A percentile compares a stretch with the other conserved stretches of the same genome.
phyloP scores from a whole-genome alignment of 2,329 filamentous ascomycete species.

The Aspergillaceae sp. region DNA sequence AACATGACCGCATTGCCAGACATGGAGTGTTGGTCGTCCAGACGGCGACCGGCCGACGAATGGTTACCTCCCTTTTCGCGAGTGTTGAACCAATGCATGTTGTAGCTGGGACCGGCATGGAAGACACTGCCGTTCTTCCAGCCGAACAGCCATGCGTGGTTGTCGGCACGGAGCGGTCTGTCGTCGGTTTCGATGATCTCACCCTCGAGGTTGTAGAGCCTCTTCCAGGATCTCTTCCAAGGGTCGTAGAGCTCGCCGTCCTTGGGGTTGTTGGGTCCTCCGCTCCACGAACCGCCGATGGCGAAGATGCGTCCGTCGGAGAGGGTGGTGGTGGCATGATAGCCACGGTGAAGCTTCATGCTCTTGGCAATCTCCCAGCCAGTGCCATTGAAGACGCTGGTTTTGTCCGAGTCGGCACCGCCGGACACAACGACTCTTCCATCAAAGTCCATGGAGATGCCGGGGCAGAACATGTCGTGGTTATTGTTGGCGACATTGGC shows the following conservation, averaged over 20 bases:
- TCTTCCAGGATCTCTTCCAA: not conserved
- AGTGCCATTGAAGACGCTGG: constrained; percentile 41
- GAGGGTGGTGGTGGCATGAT: constrained; percentile 44
- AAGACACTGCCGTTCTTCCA: constrained; percentile 8
- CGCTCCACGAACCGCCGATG: constrained; percentile 52
- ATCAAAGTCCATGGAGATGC: constrained; percentile 8
- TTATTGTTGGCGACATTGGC: constrained; percentile 13
- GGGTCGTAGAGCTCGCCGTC: constrained; percentile 50
- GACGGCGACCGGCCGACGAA: not conserved
- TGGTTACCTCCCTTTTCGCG: not conserved
- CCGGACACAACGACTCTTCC: constrained; percentile 45
- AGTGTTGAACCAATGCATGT: not conserved
- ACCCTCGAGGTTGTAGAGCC: constrained; percentile 32
- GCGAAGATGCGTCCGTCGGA: constrained; percentile 50
- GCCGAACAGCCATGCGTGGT: constrained; percentile 11
- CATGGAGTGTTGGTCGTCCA: constrained; percentile 3
- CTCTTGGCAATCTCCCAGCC: constrained; percentile 33
- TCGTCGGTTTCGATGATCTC: constrained; percentile 12
- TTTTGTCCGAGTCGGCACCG: constrained; percentile 42
- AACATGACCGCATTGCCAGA: constrained; percentile 11
- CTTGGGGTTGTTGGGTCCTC: constrained; percentile 40
- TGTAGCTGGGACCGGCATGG: not conserved
- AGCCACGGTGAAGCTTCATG: constrained; percentile 44
- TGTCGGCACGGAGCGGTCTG: constrained; percentile 1
- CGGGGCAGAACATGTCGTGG: constrained; percentile 27